Conservation (phyloP, 2,329 filamentous ascomycete genomes). For the Fusarium nisikadoi region DNA sequence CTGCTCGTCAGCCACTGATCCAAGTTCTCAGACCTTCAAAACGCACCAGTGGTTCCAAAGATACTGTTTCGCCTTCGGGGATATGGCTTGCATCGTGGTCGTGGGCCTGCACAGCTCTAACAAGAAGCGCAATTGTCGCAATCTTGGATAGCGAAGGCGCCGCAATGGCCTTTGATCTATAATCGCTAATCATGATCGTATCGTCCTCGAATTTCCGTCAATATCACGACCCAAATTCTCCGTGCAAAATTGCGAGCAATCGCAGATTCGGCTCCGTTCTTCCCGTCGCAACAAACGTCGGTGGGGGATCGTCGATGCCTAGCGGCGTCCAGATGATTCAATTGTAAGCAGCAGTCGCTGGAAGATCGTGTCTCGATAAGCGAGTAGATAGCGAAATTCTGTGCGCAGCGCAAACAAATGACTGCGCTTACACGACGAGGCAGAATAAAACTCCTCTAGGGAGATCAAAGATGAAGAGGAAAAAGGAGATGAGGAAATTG, state of each 20-base stretch:
- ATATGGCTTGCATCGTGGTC: constrained; percentile 65
- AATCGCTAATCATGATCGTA: constrained; percentile 35
- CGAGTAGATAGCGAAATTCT: constrained; percentile 6
- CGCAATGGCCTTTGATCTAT: constrained; percentile 20
- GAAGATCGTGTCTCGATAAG: constrained; percentile 29
- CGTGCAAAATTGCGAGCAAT: not conserved
- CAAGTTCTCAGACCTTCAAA: not conserved
- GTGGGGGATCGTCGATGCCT: constrained; percentile 35
- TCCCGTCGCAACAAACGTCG: constrained; percentile 1
- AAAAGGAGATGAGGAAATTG: constrained; percentile 1
- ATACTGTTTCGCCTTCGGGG: constrained; percentile 74
- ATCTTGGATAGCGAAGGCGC: constrained; percentile 31
- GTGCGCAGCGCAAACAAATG: constrained; percentile 39
- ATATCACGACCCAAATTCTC: not conserved
- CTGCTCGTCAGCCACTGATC: constrained; percentile 46
- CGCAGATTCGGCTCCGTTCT: not conserved
- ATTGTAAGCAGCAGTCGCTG: constrained; percentile 1
- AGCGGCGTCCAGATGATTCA: constrained; percentile 20
- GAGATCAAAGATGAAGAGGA: constrained; percentile 1
- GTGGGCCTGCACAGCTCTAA: constrained; percentile 52
- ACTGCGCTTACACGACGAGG: constrained; percentile 9
- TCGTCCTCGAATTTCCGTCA: not conserved
- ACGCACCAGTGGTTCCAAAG: constrained; percentile 78
- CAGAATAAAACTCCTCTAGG: constrained; percentile 17
- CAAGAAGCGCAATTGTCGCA: constrained; percentile 41